Evolutionary conservation across 305 asterid species (phyloP).

Genomic region (Fraxinus ornus): DNA sequence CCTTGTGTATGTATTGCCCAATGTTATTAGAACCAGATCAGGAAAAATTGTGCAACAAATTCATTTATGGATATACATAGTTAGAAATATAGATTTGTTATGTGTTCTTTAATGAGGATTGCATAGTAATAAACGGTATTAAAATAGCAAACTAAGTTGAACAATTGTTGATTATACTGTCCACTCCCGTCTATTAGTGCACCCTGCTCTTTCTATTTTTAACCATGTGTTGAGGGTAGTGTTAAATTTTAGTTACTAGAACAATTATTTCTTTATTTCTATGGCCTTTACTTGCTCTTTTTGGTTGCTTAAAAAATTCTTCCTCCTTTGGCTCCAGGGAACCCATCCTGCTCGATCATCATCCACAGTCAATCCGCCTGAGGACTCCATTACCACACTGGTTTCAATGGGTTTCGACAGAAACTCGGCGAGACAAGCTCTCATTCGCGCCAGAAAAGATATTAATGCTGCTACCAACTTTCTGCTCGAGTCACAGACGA

Average conservation of each 20-base stretch:
- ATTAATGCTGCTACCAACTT: slow-evolving; percentile 80
- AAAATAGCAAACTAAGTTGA: too few relatives aligned
- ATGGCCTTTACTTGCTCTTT: background rate
- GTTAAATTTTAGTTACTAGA: background rate
- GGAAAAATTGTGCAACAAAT: too few relatives aligned
- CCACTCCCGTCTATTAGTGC: background rate
- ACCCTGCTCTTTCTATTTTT: background rate
- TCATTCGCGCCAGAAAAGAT: slow-evolving; percentile 75
- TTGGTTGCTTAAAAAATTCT: background rate
- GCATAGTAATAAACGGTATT: too few relatives aligned
- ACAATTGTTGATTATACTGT: too few relatives aligned
- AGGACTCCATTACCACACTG: slow-evolving; percentile 70
- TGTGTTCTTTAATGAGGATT: too few relatives aligned
- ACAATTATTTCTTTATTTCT: too few relatives aligned
- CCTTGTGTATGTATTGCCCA: too few relatives aligned
- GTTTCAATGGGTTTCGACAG: slow-evolving; percentile 91
- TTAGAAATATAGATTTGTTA: too few relatives aligned
- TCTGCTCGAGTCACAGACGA: slow-evolving; percentile 76
- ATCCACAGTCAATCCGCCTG: slow-evolving; percentile 57
- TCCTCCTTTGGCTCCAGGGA: background rate
- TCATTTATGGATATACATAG: too few relatives aligned
- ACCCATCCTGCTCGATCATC: too few relatives aligned
- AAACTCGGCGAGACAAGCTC: slow-evolving; percentile 87
- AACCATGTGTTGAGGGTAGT: background rate
- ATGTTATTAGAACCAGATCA: too few relatives aligned